Percentiles rank a stretch among this genome's conserved stretches.
Evolutionary conservation across 805 yeast genomes (phyloP).

Genomic region (Zygoascus biomembranicola): DNA sequence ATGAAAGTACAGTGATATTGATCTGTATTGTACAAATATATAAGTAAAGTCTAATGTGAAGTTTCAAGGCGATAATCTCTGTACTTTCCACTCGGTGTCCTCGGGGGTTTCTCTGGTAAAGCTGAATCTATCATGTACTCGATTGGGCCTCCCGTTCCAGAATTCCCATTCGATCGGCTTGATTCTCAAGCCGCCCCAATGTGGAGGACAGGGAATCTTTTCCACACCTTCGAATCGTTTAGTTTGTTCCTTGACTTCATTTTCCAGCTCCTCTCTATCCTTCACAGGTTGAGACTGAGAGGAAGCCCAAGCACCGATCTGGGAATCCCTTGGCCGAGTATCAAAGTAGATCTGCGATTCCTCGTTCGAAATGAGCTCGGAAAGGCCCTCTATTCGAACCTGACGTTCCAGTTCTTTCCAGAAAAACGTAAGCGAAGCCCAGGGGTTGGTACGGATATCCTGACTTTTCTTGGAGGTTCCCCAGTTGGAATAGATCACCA

Average conservation of each 20-base stretch:
- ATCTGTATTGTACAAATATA: not conserved
- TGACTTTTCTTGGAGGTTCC: slow-evolving; percentile 70
- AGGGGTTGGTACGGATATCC: slow-evolving; percentile 64
- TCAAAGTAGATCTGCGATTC: slow-evolving; percentile 70
- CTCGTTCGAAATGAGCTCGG: slow-evolving; percentile 65
- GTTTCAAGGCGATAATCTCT: slow-evolving; percentile 60
- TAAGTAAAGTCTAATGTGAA: not conserved
- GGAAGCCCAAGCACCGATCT: slow-evolving; percentile 95
- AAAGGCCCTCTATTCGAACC: slow-evolving; percentile 82
- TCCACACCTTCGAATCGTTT: slow-evolving; percentile 52
- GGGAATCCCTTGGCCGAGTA: slow-evolving; percentile 87
- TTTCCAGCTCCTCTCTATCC: slow-evolving; percentile 57
- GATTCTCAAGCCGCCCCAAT: slow-evolving; percentile 91
- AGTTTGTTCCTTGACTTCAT: slow-evolving; percentile 38
- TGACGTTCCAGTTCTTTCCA: slow-evolving; percentile 91
- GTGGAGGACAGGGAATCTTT: slow-evolving; percentile 81
- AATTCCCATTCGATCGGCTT: slow-evolving; percentile 88
- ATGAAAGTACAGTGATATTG: not conserved
- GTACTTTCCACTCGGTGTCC: slow-evolving; percentile 48
- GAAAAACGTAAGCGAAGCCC: slow-evolving; percentile 79
- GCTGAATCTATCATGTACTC: slow-evolving; percentile 83
- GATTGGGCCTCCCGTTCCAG: slow-evolving; percentile 91
- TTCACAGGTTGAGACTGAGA: slow-evolving; percentile 66
- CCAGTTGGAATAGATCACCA: slow-evolving; percentile 89
- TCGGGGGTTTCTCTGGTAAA: slow-evolving; percentile 48